Conservation (phyloP, 2,329 filamentous ascomycete genomes). For the Aspergillus cejpii region DNA sequence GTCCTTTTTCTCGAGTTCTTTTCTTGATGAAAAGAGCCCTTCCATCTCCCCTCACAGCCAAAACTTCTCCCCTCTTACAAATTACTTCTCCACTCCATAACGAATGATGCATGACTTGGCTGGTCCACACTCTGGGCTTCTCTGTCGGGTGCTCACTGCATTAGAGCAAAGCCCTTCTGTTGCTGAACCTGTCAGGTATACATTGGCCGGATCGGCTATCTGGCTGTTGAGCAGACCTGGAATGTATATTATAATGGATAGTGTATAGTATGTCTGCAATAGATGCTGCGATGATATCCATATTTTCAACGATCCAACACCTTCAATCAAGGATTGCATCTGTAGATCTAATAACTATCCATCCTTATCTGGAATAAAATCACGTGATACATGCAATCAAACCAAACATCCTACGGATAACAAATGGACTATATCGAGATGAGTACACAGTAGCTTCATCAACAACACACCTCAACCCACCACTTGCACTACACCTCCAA, state of each 20-base stretch:
- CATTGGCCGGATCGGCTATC: neutral
- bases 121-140: neutral
- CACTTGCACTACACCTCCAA: neutral
- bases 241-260: neutral
- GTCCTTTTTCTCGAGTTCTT: neutral
- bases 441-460: conserved; percentile 15
- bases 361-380: neutral
- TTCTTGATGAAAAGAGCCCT: neutral
- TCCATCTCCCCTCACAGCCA: conserved; percentile 1
- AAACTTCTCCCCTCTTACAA: neutral
- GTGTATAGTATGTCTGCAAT: neutral
- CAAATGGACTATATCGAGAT: neutral
- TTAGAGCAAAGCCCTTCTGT: neutral
- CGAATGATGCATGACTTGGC: conserved; percentile 7
- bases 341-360: too few relatives aligned
- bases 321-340: too few relatives aligned
- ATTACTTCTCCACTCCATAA: conserved; percentile 5
- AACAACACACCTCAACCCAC: neutral
- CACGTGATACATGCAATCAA: neutral
- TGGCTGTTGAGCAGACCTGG: neutral
- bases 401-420: conserved; percentile 1
- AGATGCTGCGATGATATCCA: neutral
- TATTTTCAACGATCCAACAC: too few relatives aligned
- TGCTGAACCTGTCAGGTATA: neutral
- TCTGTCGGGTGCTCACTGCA: neutral